phyloP scores from a whole-genome alignment of 2,329 filamentous ascomycete species.

The Apiospora malaysiana region DNA sequence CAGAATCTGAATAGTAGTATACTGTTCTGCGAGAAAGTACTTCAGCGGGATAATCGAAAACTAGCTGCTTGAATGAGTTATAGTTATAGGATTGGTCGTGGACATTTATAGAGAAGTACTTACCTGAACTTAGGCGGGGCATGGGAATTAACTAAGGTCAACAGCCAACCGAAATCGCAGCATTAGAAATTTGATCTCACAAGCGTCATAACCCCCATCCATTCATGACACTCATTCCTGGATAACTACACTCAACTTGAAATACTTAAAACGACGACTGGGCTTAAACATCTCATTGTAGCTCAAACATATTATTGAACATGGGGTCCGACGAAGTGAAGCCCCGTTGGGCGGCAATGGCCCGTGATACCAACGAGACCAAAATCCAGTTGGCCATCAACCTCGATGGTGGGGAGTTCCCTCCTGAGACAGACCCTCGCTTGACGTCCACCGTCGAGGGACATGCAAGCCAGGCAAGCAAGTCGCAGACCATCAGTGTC shows the following conservation, averaged over 20 bases:
- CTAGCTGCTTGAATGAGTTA: too few species aligned
- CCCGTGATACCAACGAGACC: slow-evolving; percentile 96
- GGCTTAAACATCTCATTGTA: background rate
- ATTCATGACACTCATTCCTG: background rate
- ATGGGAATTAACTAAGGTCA: slow-evolving; percentile 9
- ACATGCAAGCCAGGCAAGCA: slow-evolving; percentile 85
- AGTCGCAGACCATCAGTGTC: slow-evolving; percentile 84
- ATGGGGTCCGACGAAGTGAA: slow-evolving; percentile 37
- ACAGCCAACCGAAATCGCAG: slow-evolving; percentile 10
- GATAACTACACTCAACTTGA: background rate
- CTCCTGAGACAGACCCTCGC: slow-evolving; percentile 65
- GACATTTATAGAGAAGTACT: too few species aligned
- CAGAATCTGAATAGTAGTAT: too few species aligned
- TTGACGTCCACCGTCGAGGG: slow-evolving; percentile 59
- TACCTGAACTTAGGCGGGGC: background rate
- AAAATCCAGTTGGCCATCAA: slow-evolving; percentile 93
- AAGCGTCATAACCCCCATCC: slow-evolving; percentile 14
- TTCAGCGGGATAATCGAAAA: too few species aligned
- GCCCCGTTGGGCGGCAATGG: slow-evolving; percentile 75
- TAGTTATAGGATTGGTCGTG: too few species aligned
- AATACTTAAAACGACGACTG: background rate
- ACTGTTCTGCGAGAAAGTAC: too few species aligned
- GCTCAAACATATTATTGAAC: background rate
- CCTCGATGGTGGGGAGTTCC: slow-evolving; percentile 85
- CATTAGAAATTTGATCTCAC: slow-evolving; percentile 3